phyloP scores from a whole-genome alignment of 2,329 filamentous ascomycete species.

The Colletotrichum sp. region DNA sequence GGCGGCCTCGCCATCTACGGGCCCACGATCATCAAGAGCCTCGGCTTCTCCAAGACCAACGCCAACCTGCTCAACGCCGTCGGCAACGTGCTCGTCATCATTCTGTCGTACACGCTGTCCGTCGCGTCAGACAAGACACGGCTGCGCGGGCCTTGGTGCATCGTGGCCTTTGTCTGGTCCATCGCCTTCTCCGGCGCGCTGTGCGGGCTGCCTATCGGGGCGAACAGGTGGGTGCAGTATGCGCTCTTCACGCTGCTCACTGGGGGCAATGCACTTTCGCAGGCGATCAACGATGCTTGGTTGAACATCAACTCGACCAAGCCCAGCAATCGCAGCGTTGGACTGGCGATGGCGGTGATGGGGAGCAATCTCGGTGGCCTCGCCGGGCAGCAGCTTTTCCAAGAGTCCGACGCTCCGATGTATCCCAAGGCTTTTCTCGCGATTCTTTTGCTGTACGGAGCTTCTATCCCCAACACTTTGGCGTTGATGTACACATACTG shows the following conservation, averaged over 20 bases:
- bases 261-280: conserved; percentile 17
- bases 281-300: conserved; percentile 20
- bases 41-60: conserved; percentile 20
- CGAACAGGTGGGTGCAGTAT: conserved; percentile 9
- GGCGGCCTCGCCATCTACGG: conserved; percentile 18
- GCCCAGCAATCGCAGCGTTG: conserved; percentile 10
- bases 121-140: conserved; percentile 17
- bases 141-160: conserved; percentile 15
- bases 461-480: conserved; percentile 20
- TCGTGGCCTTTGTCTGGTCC: conserved; percentile 13
- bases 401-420: conserved; percentile 6
- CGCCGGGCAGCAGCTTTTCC: conserved; percentile 13
- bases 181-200: conserved; percentile 19
- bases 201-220: not conserved
- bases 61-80: conserved; percentile 25
- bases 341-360: conserved; percentile 21
- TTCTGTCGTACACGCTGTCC: conserved; percentile 1
- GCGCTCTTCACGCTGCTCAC: conserved; percentile 18
- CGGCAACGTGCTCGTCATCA: conserved; percentile 17
- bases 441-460: conserved; percentile 13
- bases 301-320: conserved; percentile 14
- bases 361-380: conserved; percentile 19
- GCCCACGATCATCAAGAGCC: conserved; percentile 21
- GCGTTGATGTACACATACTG: conserved; percentile 26
- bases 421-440: conserved; percentile 17